phyloP scores from a whole-genome alignment of 106 monocot species.

The Dactylorhiza incarnata region DNA sequence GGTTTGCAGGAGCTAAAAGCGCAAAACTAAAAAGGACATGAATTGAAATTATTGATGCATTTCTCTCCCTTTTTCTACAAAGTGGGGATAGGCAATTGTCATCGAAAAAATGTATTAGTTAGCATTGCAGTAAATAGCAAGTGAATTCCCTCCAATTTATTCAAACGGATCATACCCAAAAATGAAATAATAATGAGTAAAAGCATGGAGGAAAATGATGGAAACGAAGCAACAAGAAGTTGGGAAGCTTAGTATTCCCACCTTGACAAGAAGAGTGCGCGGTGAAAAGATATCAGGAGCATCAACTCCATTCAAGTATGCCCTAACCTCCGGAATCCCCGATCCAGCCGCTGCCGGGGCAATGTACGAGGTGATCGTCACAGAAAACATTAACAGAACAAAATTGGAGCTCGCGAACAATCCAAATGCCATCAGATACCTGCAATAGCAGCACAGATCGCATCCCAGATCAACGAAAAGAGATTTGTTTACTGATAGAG shows the following conservation, averaged over 20 bases:
- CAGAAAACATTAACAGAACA: conserved; percentile 46
- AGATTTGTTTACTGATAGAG: not conserved
- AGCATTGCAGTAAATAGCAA: too few relatives aligned
- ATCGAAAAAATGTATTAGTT: too few relatives aligned
- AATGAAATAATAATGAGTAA: not conserved
- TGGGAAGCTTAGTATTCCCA: conserved; percentile 10
- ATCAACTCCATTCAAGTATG: conserved; percentile 87
- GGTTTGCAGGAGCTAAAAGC: too few relatives aligned
- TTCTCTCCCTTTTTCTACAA: too few relatives aligned
- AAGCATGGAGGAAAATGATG: not conserved
- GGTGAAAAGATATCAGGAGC: conserved; percentile 53
- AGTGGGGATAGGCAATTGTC: too few relatives aligned
- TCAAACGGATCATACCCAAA: too few relatives aligned
- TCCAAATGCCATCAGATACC: conserved; percentile 55
- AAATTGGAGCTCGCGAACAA: conserved; percentile 65
- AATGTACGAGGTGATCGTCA: conserved; percentile 47
- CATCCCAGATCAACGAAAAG: not conserved
- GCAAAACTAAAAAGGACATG: too few relatives aligned
- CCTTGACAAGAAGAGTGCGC: conserved; percentile 68
- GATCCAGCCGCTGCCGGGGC: conserved; percentile 77
- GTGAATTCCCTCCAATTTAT: too few relatives aligned
- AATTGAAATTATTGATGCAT: too few relatives aligned
- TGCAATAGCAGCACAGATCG: conserved; percentile 8
- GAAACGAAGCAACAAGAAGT: not conserved
- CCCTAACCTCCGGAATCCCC: conserved; percentile 88